Conservation (phyloP, 2,329 filamentous ascomycete genomes). For the Aspergillus glaucus region DNA sequence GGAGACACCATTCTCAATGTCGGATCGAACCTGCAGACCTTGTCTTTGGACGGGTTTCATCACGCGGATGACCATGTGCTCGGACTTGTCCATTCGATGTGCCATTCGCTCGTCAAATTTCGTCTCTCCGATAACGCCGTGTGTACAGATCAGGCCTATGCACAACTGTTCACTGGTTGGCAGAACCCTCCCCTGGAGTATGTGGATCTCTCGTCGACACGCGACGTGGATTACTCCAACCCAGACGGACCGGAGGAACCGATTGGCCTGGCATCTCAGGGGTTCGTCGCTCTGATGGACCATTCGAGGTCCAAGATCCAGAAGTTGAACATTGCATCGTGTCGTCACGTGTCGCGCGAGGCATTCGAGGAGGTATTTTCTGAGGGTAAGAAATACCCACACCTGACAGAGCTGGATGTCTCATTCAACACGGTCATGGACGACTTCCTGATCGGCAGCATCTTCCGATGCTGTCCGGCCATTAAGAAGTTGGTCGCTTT, state of each 20-base stretch:
- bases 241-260: slow-evolving; percentile 57
- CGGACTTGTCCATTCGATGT: slow-evolving; percentile 63
- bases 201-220: slow-evolving; percentile 70
- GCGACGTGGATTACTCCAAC: slow-evolving; percentile 65
- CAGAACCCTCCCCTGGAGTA: slow-evolving; percentile 62
- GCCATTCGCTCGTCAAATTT: slow-evolving; percentile 64
- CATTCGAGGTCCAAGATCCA: slow-evolving; percentile 67
- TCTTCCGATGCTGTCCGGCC: slow-evolving; percentile 41
- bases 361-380: slow-evolving; percentile 72
- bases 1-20: slow-evolving; percentile 55
- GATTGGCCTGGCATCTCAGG: slow-evolving; percentile 67
- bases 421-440: slow-evolving; percentile 55
- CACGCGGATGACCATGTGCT: slow-evolving; percentile 65
- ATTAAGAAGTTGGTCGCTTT: slow-evolving; percentile 55
- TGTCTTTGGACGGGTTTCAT: slow-evolving; percentile 67
- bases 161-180: slow-evolving; percentile 69
- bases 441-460: slow-evolving; percentile 38
- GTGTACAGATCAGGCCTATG: slow-evolving; percentile 70
- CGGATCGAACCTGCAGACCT: slow-evolving; percentile 63
- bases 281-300: slow-evolving; percentile 73
- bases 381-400: slow-evolving; percentile 55
- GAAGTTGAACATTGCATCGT: slow-evolving; percentile 71
- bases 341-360: slow-evolving; percentile 67
- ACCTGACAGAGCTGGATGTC: slow-evolving; percentile 66
- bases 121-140: slow-evolving; percentile 71